Evolutionary conservation across 306 rosid genomes (phyloP), one percentile per base, ranked within the genome.

Genomic region (Oemleria cerasiformis): DNA sequence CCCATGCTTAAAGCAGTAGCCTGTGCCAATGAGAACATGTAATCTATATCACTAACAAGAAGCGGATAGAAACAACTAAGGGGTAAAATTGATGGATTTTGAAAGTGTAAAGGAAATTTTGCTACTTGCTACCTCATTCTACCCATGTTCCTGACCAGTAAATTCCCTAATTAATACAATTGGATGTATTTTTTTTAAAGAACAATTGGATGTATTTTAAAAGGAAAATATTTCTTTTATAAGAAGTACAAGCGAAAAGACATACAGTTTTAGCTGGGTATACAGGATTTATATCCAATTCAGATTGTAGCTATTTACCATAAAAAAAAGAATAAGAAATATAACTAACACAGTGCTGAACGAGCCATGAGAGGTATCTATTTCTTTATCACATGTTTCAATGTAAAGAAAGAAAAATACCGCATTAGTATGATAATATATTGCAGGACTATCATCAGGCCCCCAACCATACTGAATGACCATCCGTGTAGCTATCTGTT

Each of bases 381-480:
- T n/a, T n/a, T n/a, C n/a, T n/a, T n/a, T 67, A 72, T 15, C 43
- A 34, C 20, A 72, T 65, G 54, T 79, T 53, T 19, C 19, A 80
- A 64, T 41, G 36, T 58, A 71, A 70, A 82, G 78, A 78, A 63
- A 85, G 72, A 78, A 65, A 76, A 69, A 80, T 94, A 94, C 97
- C 91, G 96, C 91, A 83, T 86, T 86, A 65, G 59, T 83, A 50
- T 74, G 80, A 86, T 90, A 85, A 83, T 94, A 94, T 67, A 94
- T 84, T 75, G 98, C 97, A 69, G 98, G 95, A 86, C 86, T 91
- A 80, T 94, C 97, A 89, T 94, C 97, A 59, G 97, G 98, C 47
- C 97, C 98, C 98, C 98, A 94, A 4, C 98, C 98, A 84, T 91
- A 91, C 71, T 94, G 92, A 84, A 94, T 82, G 77, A 94, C 98